These are phyloP conservation scores for Coniella vitis DNA, from an alignment of 2,329 filamentous ascomycete species.

Conservation along the genomic window DNA sequence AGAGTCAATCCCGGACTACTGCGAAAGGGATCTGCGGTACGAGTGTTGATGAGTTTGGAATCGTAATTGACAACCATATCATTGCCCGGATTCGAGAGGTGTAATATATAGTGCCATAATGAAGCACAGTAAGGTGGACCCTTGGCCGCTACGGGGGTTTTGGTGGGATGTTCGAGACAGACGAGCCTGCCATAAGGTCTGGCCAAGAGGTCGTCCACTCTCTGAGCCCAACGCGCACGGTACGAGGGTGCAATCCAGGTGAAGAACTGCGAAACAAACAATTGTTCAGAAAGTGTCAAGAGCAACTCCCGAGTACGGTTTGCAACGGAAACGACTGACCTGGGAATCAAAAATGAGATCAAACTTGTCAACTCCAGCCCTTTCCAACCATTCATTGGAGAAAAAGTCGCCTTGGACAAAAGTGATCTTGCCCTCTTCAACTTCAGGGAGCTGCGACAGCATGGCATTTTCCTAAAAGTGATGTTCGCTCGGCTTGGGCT, in stretches of 20 bases:
- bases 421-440: conserved; percentile 38
- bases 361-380: conserved; percentile 43
- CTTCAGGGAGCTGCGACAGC: conserved; percentile 17
- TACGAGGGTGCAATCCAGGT: conserved; percentile 51
- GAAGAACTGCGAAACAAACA: conserved; percentile 44
- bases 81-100: conserved; percentile 64
- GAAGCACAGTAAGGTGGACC: conserved; percentile 71
- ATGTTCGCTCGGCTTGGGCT: neutral
- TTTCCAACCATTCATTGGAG: conserved; percentile 46
- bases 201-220: conserved; percentile 43
- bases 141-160: conserved; percentile 55
- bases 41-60: conserved; percentile 35
- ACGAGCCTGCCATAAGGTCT: conserved; percentile 43
- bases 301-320: neutral
- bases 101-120: conserved; percentile 62
- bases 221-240: conserved; percentile 46
- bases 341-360: conserved; percentile 62
- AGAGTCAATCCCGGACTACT: conserved; percentile 31
- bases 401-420: conserved; percentile 65
- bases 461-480: neutral
- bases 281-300: no score
- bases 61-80: conserved; percentile 51
- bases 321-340: conserved; percentile 31
- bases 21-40: no score
- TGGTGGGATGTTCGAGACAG: conserved; percentile 72